Percentiles rank a stretch among this genome's conserved stretches.
phyloP scores from a whole-genome alignment of 2,329 filamentous ascomycete species.

The Bipolaris bicolor region DNA sequence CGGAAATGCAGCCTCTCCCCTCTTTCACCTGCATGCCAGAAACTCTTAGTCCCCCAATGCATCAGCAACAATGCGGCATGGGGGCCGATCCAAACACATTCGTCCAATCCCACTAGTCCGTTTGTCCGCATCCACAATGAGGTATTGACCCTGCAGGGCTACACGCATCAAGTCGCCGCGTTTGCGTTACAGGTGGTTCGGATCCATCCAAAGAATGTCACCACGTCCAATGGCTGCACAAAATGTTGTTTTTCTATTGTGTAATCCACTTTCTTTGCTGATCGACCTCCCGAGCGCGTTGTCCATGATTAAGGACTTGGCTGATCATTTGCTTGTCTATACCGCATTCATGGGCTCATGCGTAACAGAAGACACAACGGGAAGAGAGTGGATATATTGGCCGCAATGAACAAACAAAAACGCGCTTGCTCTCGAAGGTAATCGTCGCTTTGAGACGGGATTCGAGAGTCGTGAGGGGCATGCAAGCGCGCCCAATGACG shows the following conservation, averaged over 20 bases:
- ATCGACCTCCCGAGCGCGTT: neutral
- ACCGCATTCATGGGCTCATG: neutral
- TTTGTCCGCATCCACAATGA: neutral
- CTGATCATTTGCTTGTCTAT: neutral
- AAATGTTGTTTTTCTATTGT: neutral
- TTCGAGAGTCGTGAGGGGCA: neutral
- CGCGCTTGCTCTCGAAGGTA: neutral
- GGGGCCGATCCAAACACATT: neutral
- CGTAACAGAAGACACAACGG: too few relatives aligned
- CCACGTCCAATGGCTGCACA: neutral
- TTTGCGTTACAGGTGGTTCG: too few relatives aligned
- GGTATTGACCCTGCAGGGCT: too few relatives aligned
- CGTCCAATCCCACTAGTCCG: neutral
- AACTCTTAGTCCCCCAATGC: constrained; percentile 1
- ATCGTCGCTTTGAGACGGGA: neutral
- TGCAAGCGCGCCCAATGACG: neutral
- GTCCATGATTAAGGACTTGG: too few relatives aligned
- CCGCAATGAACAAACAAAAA: neutral
- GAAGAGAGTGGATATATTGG: too few relatives aligned
- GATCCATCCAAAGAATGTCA: too few relatives aligned
- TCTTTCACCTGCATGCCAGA: neutral
- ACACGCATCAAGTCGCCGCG: too few relatives aligned
- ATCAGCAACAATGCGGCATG: constrained; percentile 4
- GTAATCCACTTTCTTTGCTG: neutral
- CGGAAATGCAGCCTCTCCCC: neutral